Percentiles rank a stretch among this genome's conserved stretches.
Conservation (phyloP, 306 rosid species). For the Fragaria nilgerrensis region DNA sequence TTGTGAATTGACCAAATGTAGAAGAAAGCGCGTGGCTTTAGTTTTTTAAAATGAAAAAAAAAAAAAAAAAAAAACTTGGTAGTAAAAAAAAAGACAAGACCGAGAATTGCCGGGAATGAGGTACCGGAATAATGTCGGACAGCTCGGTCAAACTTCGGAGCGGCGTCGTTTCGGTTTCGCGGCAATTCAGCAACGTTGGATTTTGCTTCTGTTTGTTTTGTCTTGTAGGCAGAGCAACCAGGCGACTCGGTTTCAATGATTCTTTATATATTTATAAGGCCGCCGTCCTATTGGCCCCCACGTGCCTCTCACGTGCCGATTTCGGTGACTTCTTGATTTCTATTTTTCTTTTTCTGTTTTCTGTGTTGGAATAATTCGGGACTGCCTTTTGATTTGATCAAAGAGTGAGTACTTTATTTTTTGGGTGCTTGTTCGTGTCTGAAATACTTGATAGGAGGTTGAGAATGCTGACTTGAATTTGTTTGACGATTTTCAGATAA, state of each 20-base stretch:
- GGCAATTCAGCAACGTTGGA: conserved; percentile 18
- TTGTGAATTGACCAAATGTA: conserved; percentile 10
- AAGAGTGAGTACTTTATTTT: background rate
- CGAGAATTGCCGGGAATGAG: background rate
- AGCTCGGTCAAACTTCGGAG: background rate
- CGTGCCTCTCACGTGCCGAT: conserved; percentile 29
- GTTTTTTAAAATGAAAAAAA: background rate
- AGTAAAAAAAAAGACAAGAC: background rate
- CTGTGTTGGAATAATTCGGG: background rate
- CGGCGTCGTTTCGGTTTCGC: conserved; percentile 13
- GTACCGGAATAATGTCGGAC: background rate
- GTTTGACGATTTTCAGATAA: background rate
- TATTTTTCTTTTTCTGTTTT: background rate
- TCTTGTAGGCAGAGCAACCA: background rate
- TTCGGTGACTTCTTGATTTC: background rate
- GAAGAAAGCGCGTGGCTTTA: conserved; percentile 48
- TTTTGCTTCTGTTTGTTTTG: conserved; percentile 1
- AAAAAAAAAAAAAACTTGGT: background rate
- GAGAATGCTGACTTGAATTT: background rate
- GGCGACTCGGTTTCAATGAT: background rate
- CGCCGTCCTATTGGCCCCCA: conserved; percentile 31
- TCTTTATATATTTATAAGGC: conserved; percentile 19
- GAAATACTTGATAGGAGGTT: background rate
- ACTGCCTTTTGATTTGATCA: background rate
- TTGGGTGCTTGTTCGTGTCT: too few relatives aligned